Percentiles rank a stretch among this genome's conserved stretches.
Evolutionary conservation across 805 yeast genomes (phyloP).

Genomic region (Debaryomyces hansenii): DNA sequence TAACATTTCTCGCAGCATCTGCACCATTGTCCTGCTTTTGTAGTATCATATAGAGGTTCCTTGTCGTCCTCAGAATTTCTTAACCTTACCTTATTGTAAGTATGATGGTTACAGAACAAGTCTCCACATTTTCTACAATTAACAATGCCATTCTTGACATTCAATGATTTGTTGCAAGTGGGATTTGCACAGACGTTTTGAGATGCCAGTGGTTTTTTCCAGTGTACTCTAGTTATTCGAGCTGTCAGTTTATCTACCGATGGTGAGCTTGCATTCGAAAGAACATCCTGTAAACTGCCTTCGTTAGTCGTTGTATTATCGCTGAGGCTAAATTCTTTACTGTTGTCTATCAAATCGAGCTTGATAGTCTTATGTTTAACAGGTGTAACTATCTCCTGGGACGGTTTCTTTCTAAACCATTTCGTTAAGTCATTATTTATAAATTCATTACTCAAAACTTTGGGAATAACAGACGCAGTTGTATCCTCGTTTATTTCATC

Average conservation of each 20-base stretch:
- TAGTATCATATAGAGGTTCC: conserved; percentile 25
- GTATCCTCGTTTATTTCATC: not conserved
- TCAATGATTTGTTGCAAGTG: conserved; percentile 44
- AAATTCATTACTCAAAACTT: conserved; percentile 12
- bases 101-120: conserved; percentile 66
- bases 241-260: not conserved
- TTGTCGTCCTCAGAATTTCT: conserved; percentile 50
- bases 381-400: conserved; percentile 14
- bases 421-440: conserved; percentile 38
- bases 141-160: conserved; percentile 54
- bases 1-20: conserved; percentile 70
- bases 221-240: conserved; percentile 50
- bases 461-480: conserved; percentile 6
- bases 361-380: conserved; percentile 39
- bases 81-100: conserved; percentile 53
- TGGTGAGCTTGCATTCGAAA: not conserved
- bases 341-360: conserved; percentile 51
- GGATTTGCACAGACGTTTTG: conserved; percentile 35
- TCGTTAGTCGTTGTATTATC: conserved; percentile 10
- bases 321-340: conserved; percentile 33
- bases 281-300: not conserved
- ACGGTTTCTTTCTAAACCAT: conserved; percentile 40
- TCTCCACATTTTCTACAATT: conserved; percentile 80
- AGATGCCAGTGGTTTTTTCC: conserved; percentile 49
- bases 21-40: conserved; percentile 58